Evolutionary conservation across 805 yeast species (phyloP).

Genomic region (Tetrapisispora namnaoensis): DNA sequence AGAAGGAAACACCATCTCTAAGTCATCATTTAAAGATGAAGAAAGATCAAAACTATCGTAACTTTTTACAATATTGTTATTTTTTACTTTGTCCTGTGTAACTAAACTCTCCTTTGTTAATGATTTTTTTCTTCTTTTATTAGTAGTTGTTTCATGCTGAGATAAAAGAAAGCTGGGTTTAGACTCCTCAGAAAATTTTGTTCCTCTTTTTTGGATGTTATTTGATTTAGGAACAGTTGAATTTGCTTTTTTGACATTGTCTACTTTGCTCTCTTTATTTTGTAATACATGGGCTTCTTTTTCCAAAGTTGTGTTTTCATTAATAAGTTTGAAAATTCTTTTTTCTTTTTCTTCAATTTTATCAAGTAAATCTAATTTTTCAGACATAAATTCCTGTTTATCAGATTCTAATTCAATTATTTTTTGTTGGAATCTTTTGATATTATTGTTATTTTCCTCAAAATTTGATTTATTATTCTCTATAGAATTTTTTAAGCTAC

Average conservation of each 20-base stretch:
- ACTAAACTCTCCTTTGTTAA: not conserved
- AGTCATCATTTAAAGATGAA: slow-evolving; percentile 25
- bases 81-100: not conserved
- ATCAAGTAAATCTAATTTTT: slow-evolving; percentile 20
- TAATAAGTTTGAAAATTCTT: slow-evolving; percentile 8
- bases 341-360: slow-evolving; percentile 15
- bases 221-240: not conserved
- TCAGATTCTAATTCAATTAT: slow-evolving; percentile 13
- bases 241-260: not conserved
- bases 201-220: not conserved
- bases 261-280: not conserved
- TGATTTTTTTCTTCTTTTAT: not conserved
- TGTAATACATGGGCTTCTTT: not conserved
- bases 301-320: slow-evolving; percentile 5
- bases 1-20: slow-evolving; percentile 27
- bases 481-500: slow-evolving; percentile 13
- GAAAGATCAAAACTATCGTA: slow-evolving; percentile 27
- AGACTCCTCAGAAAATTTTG: not conserved
- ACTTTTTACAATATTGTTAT: not conserved
- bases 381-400: slow-evolving; percentile 14
- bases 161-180: not conserved
- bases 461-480: slow-evolving; percentile 11
- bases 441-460: slow-evolving; percentile 14
- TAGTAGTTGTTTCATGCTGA: not conserved
- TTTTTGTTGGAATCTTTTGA: slow-evolving; percentile 14